phyloP scores from a whole-genome alignment of 768 basidiomycete species.

The Leccinum aurantiacum region DNA sequence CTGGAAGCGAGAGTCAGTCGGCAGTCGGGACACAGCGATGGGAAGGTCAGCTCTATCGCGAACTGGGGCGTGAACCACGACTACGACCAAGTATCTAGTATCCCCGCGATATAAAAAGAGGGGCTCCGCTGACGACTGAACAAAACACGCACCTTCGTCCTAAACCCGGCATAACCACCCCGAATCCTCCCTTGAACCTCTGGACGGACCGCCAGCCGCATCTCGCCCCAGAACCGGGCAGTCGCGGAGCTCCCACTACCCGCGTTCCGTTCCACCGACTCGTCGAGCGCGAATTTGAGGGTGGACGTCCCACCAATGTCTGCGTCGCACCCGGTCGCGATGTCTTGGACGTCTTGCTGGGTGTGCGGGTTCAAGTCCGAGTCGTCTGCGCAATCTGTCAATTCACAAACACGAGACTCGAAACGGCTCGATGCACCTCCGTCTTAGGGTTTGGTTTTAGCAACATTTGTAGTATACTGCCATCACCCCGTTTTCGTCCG shows the following conservation, averaged over 20 bases:
- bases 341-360: conserved; percentile 54
- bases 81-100: too few species aligned
- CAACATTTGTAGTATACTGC: too few species aligned
- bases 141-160: conserved; percentile 64
- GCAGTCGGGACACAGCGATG: background rate
- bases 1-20: conserved; percentile 36
- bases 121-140: background rate
- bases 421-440: too few species aligned
- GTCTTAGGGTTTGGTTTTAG: too few species aligned
- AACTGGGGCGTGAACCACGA: background rate
- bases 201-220: conserved; percentile 67
- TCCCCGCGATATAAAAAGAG: background rate
- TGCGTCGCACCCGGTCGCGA: conserved; percentile 79
- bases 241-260: conserved; percentile 51
- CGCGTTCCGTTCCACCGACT: conserved; percentile 44
- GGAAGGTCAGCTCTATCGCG: background rate
- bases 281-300: conserved; percentile 71
- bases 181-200: conserved; percentile 68
- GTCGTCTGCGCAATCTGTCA: too few species aligned
- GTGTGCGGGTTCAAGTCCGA: conserved; percentile 36
- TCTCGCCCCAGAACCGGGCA: conserved; percentile 77
- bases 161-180: conserved; percentile 88
- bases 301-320: conserved; percentile 88
- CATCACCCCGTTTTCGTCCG: too few species aligned
- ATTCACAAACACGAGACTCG: too few species aligned